Evolutionary conservation across 73 alveolate species (phyloP).

Genomic region (Durusdinium trenchii): DNA sequence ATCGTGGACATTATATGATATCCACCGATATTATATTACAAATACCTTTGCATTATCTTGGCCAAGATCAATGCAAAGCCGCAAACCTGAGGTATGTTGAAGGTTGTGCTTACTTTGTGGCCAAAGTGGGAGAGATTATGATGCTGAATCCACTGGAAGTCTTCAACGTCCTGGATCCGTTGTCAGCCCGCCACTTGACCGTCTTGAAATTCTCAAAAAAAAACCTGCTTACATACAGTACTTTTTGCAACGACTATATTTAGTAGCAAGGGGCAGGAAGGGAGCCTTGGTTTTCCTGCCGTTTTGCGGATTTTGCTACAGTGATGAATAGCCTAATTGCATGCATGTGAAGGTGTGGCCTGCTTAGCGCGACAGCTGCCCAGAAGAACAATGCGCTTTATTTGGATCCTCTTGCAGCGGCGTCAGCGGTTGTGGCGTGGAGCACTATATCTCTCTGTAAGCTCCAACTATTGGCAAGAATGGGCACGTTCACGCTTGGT

Average conservation of each 20-base stretch:
- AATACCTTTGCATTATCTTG: no score
- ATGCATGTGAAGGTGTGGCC: slow-evolving; percentile 47
- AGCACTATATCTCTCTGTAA: slow-evolving; percentile 44
- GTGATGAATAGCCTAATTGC: no score
- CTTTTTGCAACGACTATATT: no score
- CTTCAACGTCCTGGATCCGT: slow-evolving; percentile 72
- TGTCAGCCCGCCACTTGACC: slow-evolving; percentile 32
- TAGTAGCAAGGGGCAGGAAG: no score
- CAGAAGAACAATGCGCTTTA: slow-evolving; percentile 62
- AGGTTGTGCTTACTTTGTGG: slow-evolving; percentile 68
- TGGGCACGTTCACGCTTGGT: slow-evolving; percentile 69
- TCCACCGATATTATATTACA: no score
- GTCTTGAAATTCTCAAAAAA: no score
- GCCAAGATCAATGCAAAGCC: no score
- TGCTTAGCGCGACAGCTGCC: slow-evolving; percentile 61
- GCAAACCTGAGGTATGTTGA: slow-evolving; percentile 88
- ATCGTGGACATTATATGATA: no score
- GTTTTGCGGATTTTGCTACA: no score
- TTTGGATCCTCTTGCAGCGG: slow-evolving; percentile 67
- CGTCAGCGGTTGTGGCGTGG: slow-evolving; percentile 80
- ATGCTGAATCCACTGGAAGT: slow-evolving; percentile 86
- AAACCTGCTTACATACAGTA: no score
- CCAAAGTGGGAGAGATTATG: slow-evolving; percentile 84
- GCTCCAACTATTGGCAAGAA: slow-evolving; percentile 71
- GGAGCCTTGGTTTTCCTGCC: no score